Conservation (phyloP, 371 early-diverging fungal genomes). For the Paraphysoderma sedebokerense region DNA sequence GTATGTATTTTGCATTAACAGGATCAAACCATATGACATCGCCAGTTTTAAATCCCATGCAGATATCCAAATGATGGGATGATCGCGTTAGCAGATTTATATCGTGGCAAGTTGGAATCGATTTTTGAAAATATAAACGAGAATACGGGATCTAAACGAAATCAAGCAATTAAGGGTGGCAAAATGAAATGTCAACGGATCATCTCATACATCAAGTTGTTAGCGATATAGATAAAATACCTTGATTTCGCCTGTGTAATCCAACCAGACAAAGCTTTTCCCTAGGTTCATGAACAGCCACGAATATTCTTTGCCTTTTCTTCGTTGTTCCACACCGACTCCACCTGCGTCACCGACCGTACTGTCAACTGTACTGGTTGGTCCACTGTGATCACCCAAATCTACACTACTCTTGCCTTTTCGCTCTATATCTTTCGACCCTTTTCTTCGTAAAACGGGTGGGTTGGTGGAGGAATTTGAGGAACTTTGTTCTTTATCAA, state of each 20-base stretch:
- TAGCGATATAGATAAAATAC: neutral
- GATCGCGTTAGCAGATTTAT: conserved; percentile 39
- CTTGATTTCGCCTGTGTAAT: neutral
- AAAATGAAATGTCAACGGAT: neutral
- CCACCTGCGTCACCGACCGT: neutral
- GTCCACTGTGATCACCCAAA: neutral
- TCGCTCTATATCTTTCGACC: neutral
- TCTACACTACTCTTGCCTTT: neutral
- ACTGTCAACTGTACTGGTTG: neutral
- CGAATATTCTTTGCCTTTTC: neutral
- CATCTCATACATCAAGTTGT: no score
- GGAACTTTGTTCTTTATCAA: neutral
- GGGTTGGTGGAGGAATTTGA: neutral
- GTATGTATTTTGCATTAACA: conserved; percentile 49
- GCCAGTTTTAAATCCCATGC: conserved; percentile 70
- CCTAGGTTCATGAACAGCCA: neutral
- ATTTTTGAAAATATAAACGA: conserved; percentile 54
- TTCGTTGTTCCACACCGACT: neutral
- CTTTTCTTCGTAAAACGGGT: neutral
- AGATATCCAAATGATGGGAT: conserved; percentile 47
- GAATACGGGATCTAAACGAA: conserved; percentile 51
- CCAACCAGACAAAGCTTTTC: neutral
- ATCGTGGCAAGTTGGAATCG: conserved; percentile 72
- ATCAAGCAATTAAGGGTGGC: neutral
- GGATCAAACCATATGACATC: conserved; percentile 75